These are phyloP conservation scores for Zalerion maritima DNA, from an alignment of 495 filamentous ascomycete species.

Conservation along the genomic window DNA sequence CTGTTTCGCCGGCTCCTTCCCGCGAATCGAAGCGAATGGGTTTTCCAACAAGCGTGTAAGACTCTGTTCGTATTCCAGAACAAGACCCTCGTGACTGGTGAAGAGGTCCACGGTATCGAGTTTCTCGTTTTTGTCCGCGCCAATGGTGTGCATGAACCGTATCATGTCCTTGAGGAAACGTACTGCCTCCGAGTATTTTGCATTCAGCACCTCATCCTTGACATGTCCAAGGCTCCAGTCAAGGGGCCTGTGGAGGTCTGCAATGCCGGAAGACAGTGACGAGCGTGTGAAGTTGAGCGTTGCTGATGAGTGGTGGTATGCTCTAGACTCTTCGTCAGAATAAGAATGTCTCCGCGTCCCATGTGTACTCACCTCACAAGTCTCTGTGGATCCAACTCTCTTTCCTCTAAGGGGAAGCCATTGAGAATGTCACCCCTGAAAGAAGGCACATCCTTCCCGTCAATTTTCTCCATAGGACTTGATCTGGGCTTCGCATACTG, in stretches of 20 bases:
- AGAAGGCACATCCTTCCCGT: constrained; percentile 69
- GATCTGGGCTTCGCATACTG: constrained; percentile 95
- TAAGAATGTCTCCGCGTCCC: too few species aligned
- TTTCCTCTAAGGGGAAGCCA: constrained; percentile 56
- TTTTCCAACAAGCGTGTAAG: constrained; percentile 63
- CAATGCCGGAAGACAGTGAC: constrained; percentile 72
- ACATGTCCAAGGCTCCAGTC: constrained; percentile 97
- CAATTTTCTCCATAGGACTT: constrained; percentile 66
- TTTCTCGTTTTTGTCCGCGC: constrained; percentile 70
- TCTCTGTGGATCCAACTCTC: constrained; percentile 65
- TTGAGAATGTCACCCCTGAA: constrained; percentile 96
- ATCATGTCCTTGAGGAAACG: constrained; percentile 77
- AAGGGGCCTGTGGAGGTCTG: constrained; percentile 81
- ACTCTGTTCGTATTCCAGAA: constrained; percentile 86
- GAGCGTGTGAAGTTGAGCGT: constrained; percentile 87
- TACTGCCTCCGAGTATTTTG: constrained; percentile 72
- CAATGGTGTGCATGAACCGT: constrained; percentile 89
- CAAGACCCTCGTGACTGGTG: constrained; percentile 87
- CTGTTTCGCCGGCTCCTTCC: constrained; percentile 19
- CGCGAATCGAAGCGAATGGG: constrained; percentile 25
- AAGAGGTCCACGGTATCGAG: constrained; percentile 90
- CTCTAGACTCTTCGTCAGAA: too few species aligned
- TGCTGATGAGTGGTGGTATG: constrained; percentile 88
- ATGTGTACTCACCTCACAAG: constrained; percentile 50
- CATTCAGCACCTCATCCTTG: constrained; percentile 62